Base-by-base conservation (phyloP, 2,329 filamentous ascomycete genomes). In the Phyllosticta ampelicida region DNA sequence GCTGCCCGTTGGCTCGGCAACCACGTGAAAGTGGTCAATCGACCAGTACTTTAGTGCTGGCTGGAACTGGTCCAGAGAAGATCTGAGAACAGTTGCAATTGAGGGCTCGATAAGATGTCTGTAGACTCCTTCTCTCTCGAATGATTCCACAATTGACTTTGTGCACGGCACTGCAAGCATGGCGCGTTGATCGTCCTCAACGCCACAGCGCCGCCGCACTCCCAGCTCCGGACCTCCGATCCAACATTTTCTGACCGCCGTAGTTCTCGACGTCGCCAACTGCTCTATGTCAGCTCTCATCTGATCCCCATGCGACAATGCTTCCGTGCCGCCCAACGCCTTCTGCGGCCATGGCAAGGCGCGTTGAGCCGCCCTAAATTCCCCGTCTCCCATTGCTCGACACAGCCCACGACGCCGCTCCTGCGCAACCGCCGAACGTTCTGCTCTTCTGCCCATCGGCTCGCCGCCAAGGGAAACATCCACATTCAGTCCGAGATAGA, bases 401-500 rank as follows among this genome's bases (percentile, higher is more conserved):
- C 63, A 58, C 61, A 64, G 62, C 60, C 62, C 58, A 59, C 55
- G 58, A 36, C 19, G 53, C 26, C 28, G 36, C 55, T 53, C 29
- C 60, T 61, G 30, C 61, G 50, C 60, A 29, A 23, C 30, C 11
- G 16, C 19, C 68, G 70, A 56, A 63, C 60, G 55, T 67, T 72
- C 51, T 63, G 63, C 53, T 56, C 62, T 28, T 61, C 68, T 55
- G 52, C 65, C 59, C 60, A 63, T 36, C 64, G 62, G 54, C 68
- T 68, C 61, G 75, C 75, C 29, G 66, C 70, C 9, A 66, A 67
- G 62, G 73, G 73, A 61, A 62, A 44, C n/a, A 16, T 44, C 8
- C 36, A 44, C 36, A 44, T 71, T 18, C 71, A 71, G 60, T 69
- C 77, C n/a, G 78, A 80, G 21, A 76, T 86, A 20, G 84, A 86